Conservation (phyloP, 139 green algal genomes). For the Chlamydomonas sp. region DNA sequence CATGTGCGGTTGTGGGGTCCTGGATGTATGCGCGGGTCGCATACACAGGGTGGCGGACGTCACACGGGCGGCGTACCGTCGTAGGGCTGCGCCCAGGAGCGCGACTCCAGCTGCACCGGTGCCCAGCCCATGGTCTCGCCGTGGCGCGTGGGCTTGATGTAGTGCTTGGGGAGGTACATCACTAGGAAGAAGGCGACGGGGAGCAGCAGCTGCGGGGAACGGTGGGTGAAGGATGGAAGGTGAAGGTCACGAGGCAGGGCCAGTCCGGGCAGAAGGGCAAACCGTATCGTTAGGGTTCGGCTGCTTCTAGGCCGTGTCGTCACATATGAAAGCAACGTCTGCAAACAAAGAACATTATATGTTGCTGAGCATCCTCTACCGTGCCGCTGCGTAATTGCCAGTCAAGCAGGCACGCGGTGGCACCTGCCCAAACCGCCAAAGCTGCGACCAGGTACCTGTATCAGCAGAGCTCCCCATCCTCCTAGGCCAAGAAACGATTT, state of each 20-base stretch:
- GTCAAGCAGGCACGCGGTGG: background rate
- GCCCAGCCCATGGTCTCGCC: conserved; percentile 38
- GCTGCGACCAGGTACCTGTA: conserved; percentile 1
- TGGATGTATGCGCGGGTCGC: too few relatives aligned
- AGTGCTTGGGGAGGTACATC: conserved; percentile 82
- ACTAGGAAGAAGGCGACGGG: conserved; percentile 38
- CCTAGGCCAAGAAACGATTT: conserved; percentile 16
- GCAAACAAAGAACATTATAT: too few relatives aligned
- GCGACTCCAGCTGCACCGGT: conserved; percentile 53
- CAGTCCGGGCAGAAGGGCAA: background rate
- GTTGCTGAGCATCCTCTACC: too few relatives aligned
- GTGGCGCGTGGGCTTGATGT: conserved; percentile 59
- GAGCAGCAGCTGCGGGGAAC: background rate
- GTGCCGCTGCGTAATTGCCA: background rate
- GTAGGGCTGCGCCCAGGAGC: conserved; percentile 58
- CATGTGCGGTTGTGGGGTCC: background rate
- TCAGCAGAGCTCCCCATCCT: conserved; percentile 5
- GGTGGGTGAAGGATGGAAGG: background rate
- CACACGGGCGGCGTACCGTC: conserved; percentile 42
- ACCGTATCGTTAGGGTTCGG: background rate
- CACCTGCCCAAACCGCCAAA: background rate
- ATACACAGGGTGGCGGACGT: background rate
- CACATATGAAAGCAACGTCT: too few relatives aligned
- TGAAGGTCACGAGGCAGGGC: background rate
- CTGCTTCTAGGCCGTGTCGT: too few relatives aligned